Evolutionary conservation across 768 basidiomycete genomes (phyloP), one percentile per base, ranked within the genome.

Genomic region (Agaricus blazei): DNA sequence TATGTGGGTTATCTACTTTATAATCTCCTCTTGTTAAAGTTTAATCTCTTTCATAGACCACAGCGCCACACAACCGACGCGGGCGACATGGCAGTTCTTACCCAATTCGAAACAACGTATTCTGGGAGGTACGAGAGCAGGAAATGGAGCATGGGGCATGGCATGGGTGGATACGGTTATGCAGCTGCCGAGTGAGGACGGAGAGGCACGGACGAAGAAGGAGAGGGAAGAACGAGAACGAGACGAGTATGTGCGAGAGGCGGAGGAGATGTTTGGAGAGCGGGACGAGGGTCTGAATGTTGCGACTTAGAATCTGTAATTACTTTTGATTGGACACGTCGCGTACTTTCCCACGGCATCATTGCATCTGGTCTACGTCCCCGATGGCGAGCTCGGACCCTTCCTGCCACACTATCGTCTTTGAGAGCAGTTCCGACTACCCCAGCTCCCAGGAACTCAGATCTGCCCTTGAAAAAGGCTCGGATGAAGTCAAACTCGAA

Each of bases 401-500:
- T 51, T 72, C 82, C 64, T 92, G 88, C 66, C 89, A 91, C 67
- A 93, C 90, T 8, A 73, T 92, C 59, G 80, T 93, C 46, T 83
- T 81, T 40, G 90, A 93, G 64, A 85, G 85, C 62, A 77, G 71
- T 48, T 75, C 80, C 37, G 91, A 93, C 69, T 78, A 82, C 19
- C 91, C 89, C 5, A 84, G 89, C n/a, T 81, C 82, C 1, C 80
- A 87, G 60, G 94, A 98, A 61, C 80, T 97, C 47, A 81, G 91
- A 59, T 77, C 84, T 57, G 79, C 84, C 36, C 77, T 98, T 48
- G 91, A 99, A 74, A 98, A 97, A 74, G 95, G 96, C 54, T 87
- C 91, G 23, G 94, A 98, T 70, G 96, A 98, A 62, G 86, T 95
- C 76, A 98, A 97, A 76, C 76, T 96, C 63, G 94, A 98, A 76